Evolutionary conservation across 768 basidiomycete genomes (phyloP).

Genomic region (Fomitopsis serialis): DNA sequence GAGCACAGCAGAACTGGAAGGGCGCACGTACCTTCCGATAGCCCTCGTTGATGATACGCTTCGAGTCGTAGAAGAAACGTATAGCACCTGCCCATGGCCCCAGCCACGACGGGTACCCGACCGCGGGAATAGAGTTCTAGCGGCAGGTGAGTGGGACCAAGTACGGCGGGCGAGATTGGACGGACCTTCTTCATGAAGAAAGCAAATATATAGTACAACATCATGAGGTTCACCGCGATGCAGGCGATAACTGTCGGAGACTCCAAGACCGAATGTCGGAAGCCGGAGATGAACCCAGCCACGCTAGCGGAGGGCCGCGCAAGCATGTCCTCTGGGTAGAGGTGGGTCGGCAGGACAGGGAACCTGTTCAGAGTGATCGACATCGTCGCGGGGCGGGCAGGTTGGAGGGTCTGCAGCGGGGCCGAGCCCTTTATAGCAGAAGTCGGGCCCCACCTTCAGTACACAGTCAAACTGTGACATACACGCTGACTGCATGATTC

Average conservation of each 20-base stretch:
- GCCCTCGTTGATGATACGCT: conserved; percentile 3
- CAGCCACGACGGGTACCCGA: background rate
- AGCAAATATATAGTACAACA: background rate
- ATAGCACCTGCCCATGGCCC: background rate
- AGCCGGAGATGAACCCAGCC: background rate
- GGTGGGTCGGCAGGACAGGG: background rate
- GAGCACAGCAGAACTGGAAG: background rate
- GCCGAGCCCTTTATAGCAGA: background rate
- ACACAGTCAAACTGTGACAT: background rate
- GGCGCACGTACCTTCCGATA: background rate
- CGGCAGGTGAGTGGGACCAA: background rate
- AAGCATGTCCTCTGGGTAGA: background rate
- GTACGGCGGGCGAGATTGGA: background rate
- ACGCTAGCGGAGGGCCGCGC: conserved; percentile 1
- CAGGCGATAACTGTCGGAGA: background rate
- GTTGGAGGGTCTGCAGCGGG: background rate
- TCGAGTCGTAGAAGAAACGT: conserved; percentile 1
- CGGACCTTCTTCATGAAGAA: conserved; percentile 1
- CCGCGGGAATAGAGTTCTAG: background rate
- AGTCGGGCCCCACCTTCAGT: background rate
- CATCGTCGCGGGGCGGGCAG: background rate
- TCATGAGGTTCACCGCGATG: background rate
- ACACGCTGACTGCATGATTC: background rate
- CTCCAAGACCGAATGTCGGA: background rate
- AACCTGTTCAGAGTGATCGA: conserved; percentile 3